Conservation (phyloP, 179 eudicot species). For the Carnegiea gigantea region DNA sequence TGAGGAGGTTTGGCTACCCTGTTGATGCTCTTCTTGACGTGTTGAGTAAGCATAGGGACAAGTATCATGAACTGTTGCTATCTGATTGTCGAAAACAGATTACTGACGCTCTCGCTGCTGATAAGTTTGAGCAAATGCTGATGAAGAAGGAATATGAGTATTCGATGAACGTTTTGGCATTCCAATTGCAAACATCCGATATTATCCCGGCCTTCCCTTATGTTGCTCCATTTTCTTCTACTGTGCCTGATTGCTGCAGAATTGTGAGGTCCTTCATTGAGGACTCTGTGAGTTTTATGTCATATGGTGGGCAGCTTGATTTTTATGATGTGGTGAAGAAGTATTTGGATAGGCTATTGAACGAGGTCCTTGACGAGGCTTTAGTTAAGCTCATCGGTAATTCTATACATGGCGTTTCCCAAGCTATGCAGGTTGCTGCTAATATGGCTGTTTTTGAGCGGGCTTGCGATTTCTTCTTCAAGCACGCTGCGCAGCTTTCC, state of each 20-base stretch:
- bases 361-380: conserved; percentile 78
- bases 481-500: conserved; percentile 93
- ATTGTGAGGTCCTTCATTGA: conserved; percentile 91
- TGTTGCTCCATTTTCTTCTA: conserved; percentile 90
- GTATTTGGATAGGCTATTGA: conserved; percentile 85
- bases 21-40: conserved; percentile 93
- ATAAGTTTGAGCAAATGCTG: conserved; percentile 91
- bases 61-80: conserved; percentile 83
- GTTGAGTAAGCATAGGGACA: conserved; percentile 91
- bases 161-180: conserved; percentile 88
- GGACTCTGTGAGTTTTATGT: conserved; percentile 98
- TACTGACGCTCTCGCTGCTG: conserved; percentile 72
- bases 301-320: conserved; percentile 95
- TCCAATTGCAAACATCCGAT: conserved; percentile 88
- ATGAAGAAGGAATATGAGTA: conserved; percentile 98
- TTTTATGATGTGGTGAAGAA: conserved; percentile 92
- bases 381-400: conserved; percentile 1
- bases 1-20: conserved; percentile 83
- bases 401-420: conserved; percentile 6
- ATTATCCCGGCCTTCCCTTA: conserved; percentile 86
- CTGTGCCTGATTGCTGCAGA: conserved; percentile 95
- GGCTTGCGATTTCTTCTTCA: conserved; percentile 95
- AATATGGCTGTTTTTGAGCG: conserved; percentile 96
- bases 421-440: conserved; percentile 62
- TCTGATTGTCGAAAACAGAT: conserved; percentile 94